Evolutionary conservation across 257 asterid genomes (phyloP), one percentile per base, ranked within the genome.

Genomic region (Hygrophila difformis): DNA sequence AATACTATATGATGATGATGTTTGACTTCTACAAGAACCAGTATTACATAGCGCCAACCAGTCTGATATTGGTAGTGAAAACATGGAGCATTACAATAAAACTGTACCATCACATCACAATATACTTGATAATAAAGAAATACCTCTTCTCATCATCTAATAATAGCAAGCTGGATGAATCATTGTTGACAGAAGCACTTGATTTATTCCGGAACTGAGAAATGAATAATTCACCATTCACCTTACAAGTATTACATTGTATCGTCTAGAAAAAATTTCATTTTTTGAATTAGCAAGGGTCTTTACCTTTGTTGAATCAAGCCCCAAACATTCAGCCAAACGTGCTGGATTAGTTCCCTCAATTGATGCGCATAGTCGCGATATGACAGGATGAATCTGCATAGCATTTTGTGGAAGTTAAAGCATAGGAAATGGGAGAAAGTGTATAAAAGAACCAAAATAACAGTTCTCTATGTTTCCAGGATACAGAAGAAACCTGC

Each of bases 311-410:
- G 98, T 82, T 40, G 96, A 70, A 59, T 89, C 98, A 29, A 89
- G 92, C 38, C 96, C 98, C 61, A 85, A 72, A 79, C 98, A 89
- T 49, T 85, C 98, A 68, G 98, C 98, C 79, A 89, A 73, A 66
- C 82, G 96, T 51, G 98, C 72, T 40, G 96, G 94, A 61, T 88
- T 85, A 47, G 98, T 89, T 46, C 98, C 98, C 73, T 89, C 82
- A 75, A 89, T 82, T 51, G 94, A 76, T 48, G 93, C 94, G 57
- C 96, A 89, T 39, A 89, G 81, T 37, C 98, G 94, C 20, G 94
- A 86, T 73, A 89, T 78, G 63, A 89, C 98, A 20, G 98, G 98
- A 71, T 89, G 98, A 69, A 89, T 85, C 98, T 89, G 93, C 73
- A 64, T 8, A 55, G 60, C 47, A 52, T 36, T 41, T 49, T n/a